Evolutionary conservation across 208 protist species (phyloP).

Genomic region (Acanthamoeba healyi): DNA sequence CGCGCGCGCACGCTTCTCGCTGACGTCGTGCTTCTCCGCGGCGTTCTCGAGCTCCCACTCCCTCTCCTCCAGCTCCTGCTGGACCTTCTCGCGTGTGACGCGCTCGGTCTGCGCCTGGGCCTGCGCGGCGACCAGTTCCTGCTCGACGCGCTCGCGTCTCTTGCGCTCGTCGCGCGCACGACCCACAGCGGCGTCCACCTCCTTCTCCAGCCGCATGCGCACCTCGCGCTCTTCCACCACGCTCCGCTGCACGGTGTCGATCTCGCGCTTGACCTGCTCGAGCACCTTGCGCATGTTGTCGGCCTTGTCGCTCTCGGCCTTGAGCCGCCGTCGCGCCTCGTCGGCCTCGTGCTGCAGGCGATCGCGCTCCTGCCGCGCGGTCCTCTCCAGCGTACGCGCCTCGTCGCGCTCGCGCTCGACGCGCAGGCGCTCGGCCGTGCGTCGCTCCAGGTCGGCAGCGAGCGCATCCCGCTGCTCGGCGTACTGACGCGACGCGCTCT

Average conservation of each 20-base stretch:
- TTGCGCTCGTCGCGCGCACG: constrained; percentile 3
- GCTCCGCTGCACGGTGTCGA: background rate
- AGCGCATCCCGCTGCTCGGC: background rate
- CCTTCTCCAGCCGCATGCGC: background rate
- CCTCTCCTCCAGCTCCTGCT: background rate
- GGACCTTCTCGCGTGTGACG: background rate
- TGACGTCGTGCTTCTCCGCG: background rate
- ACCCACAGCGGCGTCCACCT: background rate
- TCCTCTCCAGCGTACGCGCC: background rate
- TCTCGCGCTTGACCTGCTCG: constrained; percentile 29
- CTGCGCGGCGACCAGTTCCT: background rate
- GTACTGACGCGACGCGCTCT: background rate
- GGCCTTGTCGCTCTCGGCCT: background rate
- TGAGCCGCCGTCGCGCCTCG: background rate
- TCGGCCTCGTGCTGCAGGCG: background rate
- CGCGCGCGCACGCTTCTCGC: background rate
- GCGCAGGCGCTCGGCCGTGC: background rate
- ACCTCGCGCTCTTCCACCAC: background rate
- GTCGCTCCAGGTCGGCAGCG: background rate
- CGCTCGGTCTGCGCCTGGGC: background rate
- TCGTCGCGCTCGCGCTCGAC: background rate
- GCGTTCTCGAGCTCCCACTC: background rate
- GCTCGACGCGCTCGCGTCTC: background rate
- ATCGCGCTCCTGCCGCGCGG: background rate
- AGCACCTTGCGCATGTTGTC: background rate